Base-by-base conservation (phyloP, 495 filamentous ascomycete genomes). In the Penicillium alfredii region DNA sequence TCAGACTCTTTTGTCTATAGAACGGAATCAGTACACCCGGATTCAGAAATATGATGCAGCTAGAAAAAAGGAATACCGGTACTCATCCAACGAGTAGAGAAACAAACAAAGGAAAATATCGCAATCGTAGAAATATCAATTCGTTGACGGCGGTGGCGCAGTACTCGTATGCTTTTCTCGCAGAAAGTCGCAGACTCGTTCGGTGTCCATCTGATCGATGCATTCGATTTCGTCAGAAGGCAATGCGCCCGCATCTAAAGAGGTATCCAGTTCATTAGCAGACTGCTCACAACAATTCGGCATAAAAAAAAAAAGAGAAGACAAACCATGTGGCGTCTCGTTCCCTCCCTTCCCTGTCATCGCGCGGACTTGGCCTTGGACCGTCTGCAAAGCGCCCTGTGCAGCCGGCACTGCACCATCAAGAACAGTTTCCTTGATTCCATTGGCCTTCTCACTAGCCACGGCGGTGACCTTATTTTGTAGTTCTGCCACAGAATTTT, bases 171-270 rank as follows among this genome's bases (percentile, higher is more conserved):
- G 49, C 39, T 49, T 49, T 6, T 63, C 50, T 30, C 44, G 49
- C 4, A 66, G 32, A 29, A 55, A 66, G 18, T 66, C 58, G 18
- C 50, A 54, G 6, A 66, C 33, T 17, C 40, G 40, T n/a, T 58
- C 57, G 18, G 44, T 47, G 4, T 57, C 49, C 42, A 60, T 43
- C 13, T 39, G 44, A 26, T 66, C 57, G 15, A 63, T 58, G 6
- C 28, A 26, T 16, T 45, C 23, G 11, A 37, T 30, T 18, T 56
- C 55, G 1, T 52, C 42, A 7, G 38, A 17, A 18, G 49, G 18
- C 9, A 24, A 8, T 0, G 21, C 29, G 19, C 35, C 33, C 6
- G 14, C 6, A 23, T 27, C 31, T 35, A 35, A 28, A 30, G 3
- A 34, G 4, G n/a, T n/a, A n/a, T n/a, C n/a, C n/a, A n/a, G n/a